Base-by-base conservation (phyloP, 805 yeast species). In the Candida maris region DNA sequence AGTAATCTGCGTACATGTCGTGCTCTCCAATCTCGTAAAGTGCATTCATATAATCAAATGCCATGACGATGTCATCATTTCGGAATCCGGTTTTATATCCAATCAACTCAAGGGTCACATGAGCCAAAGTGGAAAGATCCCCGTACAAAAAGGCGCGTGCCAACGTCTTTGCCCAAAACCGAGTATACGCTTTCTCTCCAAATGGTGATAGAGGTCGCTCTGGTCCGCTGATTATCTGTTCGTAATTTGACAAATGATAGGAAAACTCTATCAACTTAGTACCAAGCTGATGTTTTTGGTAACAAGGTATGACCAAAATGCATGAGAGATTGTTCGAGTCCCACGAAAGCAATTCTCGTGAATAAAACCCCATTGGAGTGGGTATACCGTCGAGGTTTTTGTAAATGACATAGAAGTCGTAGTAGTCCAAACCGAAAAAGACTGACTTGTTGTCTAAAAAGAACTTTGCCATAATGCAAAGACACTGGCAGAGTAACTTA, bases 391-490 rank as follows among this genome's bases (percentile, higher is more conserved):
- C 53, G 18, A 67, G 65, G 2, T 58, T 59, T 18, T 84, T 81
- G 54, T 81, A 85, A 3, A 80, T 66, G 19, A 87, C 70, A 57
- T 79, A 93, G 58, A 87, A 86, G 42, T 85, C 89, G 59, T 84
- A 91, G 37, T 75, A 73, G 24, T 84, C 89, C 3, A 87, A 77
- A 24, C 79, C 73, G 62, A 83, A 91, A 58, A 79, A 86, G 21
- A 91, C 81, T 0, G 95, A 85, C 61, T 93, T 93, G 56, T 85
- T 87, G 44, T 88, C 96, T 6, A 93, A 70, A 51, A 86, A 93
- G 25, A 93, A 71, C 60, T 89, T 87, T 1, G 95, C 93, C 57
- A 91, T 81, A 5, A 93, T 67, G 42, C 91, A 79, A 40, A 93
- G 59, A 48, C 85, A 80, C 56, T 91, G 97, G 45, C 95, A 78